phyloP scores from a whole-genome alignment of 202 grass and related monocot species.

The Saccharum hybrid region DNA sequence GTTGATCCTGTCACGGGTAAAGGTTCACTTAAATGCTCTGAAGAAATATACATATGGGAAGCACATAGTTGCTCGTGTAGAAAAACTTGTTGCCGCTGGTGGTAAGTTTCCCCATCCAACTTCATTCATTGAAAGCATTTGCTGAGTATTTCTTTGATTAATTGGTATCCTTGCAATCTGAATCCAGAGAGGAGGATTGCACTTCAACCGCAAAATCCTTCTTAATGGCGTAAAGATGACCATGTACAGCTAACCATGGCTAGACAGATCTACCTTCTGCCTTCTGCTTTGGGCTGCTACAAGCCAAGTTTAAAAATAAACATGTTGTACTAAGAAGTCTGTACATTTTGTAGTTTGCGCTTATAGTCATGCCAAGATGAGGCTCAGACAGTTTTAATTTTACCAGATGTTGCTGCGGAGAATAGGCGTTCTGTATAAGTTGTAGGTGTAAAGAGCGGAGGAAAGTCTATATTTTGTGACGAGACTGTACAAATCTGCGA shows the following conservation, averaged over 20 bases:
- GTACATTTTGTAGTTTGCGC: slow-evolving; percentile 94
- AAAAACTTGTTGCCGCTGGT: slow-evolving; percentile 93
- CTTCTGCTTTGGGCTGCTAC: slow-evolving; percentile 62
- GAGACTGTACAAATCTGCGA: slow-evolving; percentile 86
- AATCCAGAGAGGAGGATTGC: slow-evolving; percentile 83
- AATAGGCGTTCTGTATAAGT: slow-evolving; percentile 74
- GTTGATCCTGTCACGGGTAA: slow-evolving; percentile 83
- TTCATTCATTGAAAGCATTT: slow-evolving; percentile 24
- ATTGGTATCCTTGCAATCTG: background rate
- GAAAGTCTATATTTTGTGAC: slow-evolving; percentile 52
- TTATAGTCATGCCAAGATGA: slow-evolving; percentile 63
- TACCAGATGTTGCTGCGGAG: slow-evolving; percentile 60
- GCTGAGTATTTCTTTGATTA: background rate
- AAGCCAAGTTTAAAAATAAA: slow-evolving; percentile 68
- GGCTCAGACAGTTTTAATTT: slow-evolving; percentile 59
- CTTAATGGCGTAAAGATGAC: slow-evolving; percentile 67
- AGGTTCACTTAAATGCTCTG: slow-evolving; percentile 87
- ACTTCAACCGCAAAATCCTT: slow-evolving; percentile 64
- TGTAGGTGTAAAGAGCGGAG: slow-evolving; percentile 75
- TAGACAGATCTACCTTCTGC: slow-evolving; percentile 58
- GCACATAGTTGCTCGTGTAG: slow-evolving; percentile 97
- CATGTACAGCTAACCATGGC: slow-evolving; percentile 95
- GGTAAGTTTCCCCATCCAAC: slow-evolving; percentile 51
- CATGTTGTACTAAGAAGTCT: slow-evolving; percentile 66
- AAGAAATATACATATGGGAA: slow-evolving; percentile 99